These are phyloP conservation scores for Beta vulgaris DNA, from an alignment of 148 eudicot genomes.

Conservation along the genomic window DNA sequence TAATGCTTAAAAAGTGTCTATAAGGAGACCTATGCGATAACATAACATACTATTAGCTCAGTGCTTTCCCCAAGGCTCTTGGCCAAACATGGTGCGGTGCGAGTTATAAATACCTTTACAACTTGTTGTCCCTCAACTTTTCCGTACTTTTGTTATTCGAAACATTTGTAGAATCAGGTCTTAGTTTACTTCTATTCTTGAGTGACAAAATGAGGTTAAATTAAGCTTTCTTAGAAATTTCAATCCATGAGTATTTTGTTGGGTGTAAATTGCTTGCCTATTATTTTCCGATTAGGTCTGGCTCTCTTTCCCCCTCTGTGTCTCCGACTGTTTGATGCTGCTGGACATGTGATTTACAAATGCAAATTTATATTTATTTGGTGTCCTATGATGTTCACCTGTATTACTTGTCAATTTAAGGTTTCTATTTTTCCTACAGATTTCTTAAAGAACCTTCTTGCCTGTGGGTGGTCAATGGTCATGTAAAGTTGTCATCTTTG, in stretches of 20 bases:
- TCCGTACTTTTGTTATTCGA: too few species aligned
- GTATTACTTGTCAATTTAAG: not conserved
- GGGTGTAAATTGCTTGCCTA: not conserved
- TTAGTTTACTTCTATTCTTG: not conserved
- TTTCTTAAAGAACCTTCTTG: not conserved
- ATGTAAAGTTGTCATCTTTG: not conserved
- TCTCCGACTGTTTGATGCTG: not conserved
- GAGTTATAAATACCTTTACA: not conserved
- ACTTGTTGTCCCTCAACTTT: too few species aligned
- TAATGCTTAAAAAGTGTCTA: not conserved
- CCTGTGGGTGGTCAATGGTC: not conserved
- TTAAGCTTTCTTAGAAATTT: not conserved
- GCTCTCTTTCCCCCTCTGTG: not conserved
- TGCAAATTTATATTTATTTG: not conserved
- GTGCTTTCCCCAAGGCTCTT: not conserved
- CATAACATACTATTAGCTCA: not conserved
- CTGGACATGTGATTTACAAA: not conserved
- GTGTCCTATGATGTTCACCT: not conserved
- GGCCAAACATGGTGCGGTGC: not conserved
- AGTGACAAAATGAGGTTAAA: not conserved
- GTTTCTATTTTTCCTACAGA: not conserved
- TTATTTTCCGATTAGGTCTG: not conserved
- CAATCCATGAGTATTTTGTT: too few species aligned
- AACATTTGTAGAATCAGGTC: not conserved
- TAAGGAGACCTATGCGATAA: not conserved